phyloP scores from a whole-genome alignment of 2,329 filamentous ascomycete species.

The Colletotrichum musae region DNA sequence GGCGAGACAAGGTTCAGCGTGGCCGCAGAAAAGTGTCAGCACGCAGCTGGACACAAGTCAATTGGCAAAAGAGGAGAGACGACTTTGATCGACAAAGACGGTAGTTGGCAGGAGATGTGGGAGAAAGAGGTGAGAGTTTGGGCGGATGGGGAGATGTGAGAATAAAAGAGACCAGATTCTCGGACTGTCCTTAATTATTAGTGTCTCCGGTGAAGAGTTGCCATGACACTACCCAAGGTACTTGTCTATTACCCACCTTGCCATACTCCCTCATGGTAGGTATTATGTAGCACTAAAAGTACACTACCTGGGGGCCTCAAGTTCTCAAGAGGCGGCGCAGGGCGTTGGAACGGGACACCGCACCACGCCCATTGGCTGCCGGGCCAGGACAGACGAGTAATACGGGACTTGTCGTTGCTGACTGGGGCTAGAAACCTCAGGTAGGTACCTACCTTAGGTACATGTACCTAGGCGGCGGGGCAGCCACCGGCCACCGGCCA shows the following conservation, averaged over 20 bases:
- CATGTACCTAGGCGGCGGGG: constrained; percentile 6
- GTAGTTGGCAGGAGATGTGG: constrained; percentile 8
- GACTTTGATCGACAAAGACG: constrained; percentile 24
- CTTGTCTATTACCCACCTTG: background rate
- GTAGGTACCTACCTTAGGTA: no score
- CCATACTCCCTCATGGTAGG: background rate
- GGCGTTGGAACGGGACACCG: constrained; percentile 1
- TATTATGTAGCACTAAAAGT: background rate
- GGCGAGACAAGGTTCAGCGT: constrained; percentile 17
- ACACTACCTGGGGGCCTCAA: background rate
- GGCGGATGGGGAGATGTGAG: constrained; percentile 29
- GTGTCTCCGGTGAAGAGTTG: constrained; percentile 40
- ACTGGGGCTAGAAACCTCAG: constrained; percentile 3
- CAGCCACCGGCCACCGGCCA: constrained; percentile 19
- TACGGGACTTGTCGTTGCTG: background rate
- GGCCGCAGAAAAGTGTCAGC: constrained; percentile 34
- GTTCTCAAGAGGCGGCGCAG: constrained; percentile 15
- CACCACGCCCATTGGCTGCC: background rate
- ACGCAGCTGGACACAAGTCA: constrained; percentile 31
- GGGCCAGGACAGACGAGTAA: constrained; percentile 9
- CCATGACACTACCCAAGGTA: constrained; percentile 32
- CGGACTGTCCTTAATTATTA: constrained; percentile 37
- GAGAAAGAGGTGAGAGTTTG: background rate
- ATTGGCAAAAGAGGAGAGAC: constrained; percentile 22
- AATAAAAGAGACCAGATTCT: constrained; percentile 30